Evolutionary conservation across 306 rosid species (phyloP), one percentile per base, ranked within the genome.

Genomic region (Dryas drummondii): DNA sequence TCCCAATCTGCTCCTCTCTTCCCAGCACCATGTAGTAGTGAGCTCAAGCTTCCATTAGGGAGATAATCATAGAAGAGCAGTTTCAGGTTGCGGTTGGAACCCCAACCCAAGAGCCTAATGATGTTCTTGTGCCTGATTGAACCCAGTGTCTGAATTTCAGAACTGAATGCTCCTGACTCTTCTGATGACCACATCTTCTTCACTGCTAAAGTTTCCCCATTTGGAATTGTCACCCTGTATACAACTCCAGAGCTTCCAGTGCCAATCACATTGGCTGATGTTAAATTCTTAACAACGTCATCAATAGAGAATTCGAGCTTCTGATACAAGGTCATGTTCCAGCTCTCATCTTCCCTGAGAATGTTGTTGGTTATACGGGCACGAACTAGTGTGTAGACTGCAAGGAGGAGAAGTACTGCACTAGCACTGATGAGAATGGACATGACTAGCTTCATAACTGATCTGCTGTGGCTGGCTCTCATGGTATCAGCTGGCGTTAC

Each of bases 321-420:
- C 81, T 96, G 99, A 68, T 85, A 93, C 58, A 88, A 74, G 60
- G 96, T 96, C 81, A 90, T 81, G 54, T 92, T 90, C 99, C 99
- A 96, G 22, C 53, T 68, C 27, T 78, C 89, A 53, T 74, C 77
- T 68, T 88, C 88, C 78, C 45, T 67, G 60, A 79, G 83, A 4
- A 76, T 65, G 45, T 79, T 79, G 82, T 48, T 77, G 17, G 81
- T 72, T 55, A 89, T 66, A 6, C 77, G 80, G 4, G 79, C 79
- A 17, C 87, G 90, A 44, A 91, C 53, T 19, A 82, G 68, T 17
- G 82, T 68, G 76, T 82, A 83, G 64, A 89, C 45, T 37, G 84
- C 87, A 56, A 88, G 80, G 8, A 93, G 86, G 81, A 82, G 68
- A 40, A 93, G 82, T 46, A 84, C 76, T 26, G 79, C 87, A 71